These are phyloP conservation scores for Stellera chamaejasme DNA, from an alignment of 345 rosid species.

Conservation along the genomic window DNA sequence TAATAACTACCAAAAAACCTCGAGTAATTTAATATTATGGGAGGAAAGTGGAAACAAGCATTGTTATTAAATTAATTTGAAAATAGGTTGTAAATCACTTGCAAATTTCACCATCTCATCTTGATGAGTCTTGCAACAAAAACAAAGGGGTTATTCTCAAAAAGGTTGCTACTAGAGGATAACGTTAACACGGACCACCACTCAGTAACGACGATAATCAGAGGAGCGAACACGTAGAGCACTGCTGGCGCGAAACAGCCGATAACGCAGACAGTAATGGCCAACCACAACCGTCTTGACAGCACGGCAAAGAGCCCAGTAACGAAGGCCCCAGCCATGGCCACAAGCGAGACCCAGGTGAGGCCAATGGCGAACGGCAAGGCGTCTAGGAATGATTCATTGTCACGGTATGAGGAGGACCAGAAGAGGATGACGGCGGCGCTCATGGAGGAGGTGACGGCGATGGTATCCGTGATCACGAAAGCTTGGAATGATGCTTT, in stretches of 20 bases:
- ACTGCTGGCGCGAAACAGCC: background rate
- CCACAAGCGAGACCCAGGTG: slow-evolving; percentile 10
- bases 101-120: no score
- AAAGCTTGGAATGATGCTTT: slow-evolving; percentile 12
- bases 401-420: background rate
- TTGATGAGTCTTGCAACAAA: background rate
- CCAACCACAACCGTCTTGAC: background rate
- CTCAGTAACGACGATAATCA: background rate
- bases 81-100: no score
- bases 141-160: slow-evolving; percentile 1
- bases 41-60: no score
- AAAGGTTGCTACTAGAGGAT: background rate
- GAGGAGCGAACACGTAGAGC: background rate
- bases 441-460: slow-evolving; percentile 13
- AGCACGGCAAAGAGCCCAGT: slow-evolving; percentile 12
- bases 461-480: slow-evolving; percentile 1
- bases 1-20: no score
- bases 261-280: slow-evolving; percentile 2
- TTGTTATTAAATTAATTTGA: no score
- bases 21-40: no score
- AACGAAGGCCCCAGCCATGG: slow-evolving; percentile 15
- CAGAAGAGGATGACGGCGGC: slow-evolving; percentile 11
- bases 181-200: background rate
- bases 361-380: slow-evolving; percentile 3
- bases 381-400: background rate